Conservation (phyloP, 495 filamentous ascomycete genomes). For the Platismatia glauca region DNA sequence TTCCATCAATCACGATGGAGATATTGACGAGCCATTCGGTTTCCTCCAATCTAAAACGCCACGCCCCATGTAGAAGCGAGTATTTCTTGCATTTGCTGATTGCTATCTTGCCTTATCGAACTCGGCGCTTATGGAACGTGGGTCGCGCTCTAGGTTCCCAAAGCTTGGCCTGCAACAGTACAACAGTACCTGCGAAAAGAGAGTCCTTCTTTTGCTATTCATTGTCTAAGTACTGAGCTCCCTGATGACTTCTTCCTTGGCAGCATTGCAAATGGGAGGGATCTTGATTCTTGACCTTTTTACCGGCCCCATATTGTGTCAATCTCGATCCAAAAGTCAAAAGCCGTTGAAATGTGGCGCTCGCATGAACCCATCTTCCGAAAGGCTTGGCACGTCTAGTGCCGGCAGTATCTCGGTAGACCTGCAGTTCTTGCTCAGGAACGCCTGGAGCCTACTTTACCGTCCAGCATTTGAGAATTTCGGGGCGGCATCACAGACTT, state of each 20-base stretch:
- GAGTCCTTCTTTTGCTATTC: too few species aligned
- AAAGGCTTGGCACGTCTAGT: too few species aligned
- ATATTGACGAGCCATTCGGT: neutral
- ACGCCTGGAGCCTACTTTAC: neutral
- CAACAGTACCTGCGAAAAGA: too few species aligned
- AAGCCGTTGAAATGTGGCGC: neutral
- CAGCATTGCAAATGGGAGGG: neutral
- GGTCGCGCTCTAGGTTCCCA: neutral
- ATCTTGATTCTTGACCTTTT: too few species aligned
- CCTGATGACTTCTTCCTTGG: neutral
- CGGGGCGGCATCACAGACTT: too few species aligned
- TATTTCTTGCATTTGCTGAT: neutral
- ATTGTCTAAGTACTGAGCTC: too few species aligned
- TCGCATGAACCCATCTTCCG: too few species aligned
- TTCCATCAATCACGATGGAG: neutral
- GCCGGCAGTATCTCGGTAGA: too few species aligned
- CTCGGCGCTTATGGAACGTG: neutral
- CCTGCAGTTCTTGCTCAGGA: too few species aligned
- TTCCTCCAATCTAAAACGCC: neutral
- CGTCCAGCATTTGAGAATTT: neutral
- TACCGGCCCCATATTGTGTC: too few species aligned
- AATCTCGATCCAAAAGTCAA: too few species aligned
- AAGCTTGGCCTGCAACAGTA: neutral
- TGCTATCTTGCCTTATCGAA: neutral
- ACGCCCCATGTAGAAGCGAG: neutral